Evolutionary conservation across 2,329 filamentous ascomycete genomes (phyloP), one percentile per base, ranked within the genome.

Genomic region (Aspergillus fumigatiaffinis): DNA sequence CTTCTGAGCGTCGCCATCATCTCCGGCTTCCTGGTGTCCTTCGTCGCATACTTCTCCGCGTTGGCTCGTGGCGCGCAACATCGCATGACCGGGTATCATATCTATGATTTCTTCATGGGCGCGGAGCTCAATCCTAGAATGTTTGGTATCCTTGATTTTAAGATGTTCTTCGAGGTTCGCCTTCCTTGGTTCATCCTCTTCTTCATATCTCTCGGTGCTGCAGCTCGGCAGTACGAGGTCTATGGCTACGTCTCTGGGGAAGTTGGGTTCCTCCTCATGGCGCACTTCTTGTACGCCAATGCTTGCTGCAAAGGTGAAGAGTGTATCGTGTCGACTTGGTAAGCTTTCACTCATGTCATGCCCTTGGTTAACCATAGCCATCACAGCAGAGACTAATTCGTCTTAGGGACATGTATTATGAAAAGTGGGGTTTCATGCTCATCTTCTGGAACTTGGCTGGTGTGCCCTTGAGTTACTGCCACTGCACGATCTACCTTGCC

Each of bases 371-470:
- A 10, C 41, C 7, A 25, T 23, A 28, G 10, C 28, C 25, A 12
- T 35, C 14, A 8, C 10, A 12, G 23, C 3, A 17, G n/a, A 14
- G 4, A 28, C 8, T 6, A 32, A 49, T 23, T 7, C 5, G 21
- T 10, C 26, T n/a, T 53, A 85, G 83, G 88, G 92, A 96, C 69
- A 96, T 96, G 88, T 96, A 95, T 80, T 93, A 91, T 68, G 92
- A 96, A 81, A 96, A 96, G 79, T 92, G 90, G 85, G 92, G 92
- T 53, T 96, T 96, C 80, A 96, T 96, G 92, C 84, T 96, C 64
- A 95, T 95, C 75, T 96, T 96, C 84, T 96, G 92, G 92, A 96
- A 96, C 77, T 81, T 96, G 72, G 91, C 92, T 50, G 92, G 92
- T 64, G 92, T 96, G 26, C 92, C 92, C 14, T 82, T 96, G 53